phyloP scores from a whole-genome alignment of 1,284 basidiomycete genomes.

The Phellopilus nigrolimitatus region DNA sequence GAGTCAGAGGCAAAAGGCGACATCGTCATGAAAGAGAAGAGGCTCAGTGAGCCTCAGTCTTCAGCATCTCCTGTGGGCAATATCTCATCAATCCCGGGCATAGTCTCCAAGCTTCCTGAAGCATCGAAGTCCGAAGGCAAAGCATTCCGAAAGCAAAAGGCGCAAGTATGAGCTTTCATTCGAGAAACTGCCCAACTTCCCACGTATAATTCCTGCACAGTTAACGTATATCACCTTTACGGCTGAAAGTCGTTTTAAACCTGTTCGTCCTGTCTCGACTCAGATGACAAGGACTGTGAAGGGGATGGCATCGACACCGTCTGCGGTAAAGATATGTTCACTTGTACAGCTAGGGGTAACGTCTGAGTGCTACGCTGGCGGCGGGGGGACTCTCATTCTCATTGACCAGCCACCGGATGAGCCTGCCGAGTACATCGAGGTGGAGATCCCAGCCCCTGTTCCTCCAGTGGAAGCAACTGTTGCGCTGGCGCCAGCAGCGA shows the following conservation, averaged over 20 bases:
- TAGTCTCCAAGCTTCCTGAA: conserved; percentile 44
- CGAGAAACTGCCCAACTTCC: conserved; percentile 83
- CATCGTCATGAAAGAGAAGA: conserved; percentile 69
- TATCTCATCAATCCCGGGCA: conserved; percentile 51
- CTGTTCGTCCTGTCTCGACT: no score
- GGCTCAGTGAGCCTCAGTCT: conserved; percentile 40
- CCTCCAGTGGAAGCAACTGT: conserved; percentile 30
- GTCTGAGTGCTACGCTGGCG: conserved; percentile 63
- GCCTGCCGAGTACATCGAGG: conserved; percentile 78
- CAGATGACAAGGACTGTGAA: conserved; percentile 30
- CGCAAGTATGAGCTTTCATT: conserved; percentile 73
- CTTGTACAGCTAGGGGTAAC: conserved; percentile 29
- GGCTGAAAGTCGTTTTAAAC: conserved; percentile 61
- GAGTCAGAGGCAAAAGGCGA: conserved; percentile 57
- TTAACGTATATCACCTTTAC: conserved; percentile 83
- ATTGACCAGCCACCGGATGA: conserved; percentile 61
- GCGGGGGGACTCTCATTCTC: conserved; percentile 81
- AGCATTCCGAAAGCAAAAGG: conserved; percentile 31
- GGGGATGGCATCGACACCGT: conserved; percentile 31
- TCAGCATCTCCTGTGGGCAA: no score
- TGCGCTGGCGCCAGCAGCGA: conserved; percentile 23
- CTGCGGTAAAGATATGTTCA: conserved; percentile 27
- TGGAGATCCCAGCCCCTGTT: conserved; percentile 43
- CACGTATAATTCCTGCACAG: conserved; percentile 90
- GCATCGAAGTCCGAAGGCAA: conserved; percentile 29